These are phyloP conservation scores for Trichomonas gallinae DNA, from an alignment of 208 protist species.

Conservation along the genomic window DNA sequence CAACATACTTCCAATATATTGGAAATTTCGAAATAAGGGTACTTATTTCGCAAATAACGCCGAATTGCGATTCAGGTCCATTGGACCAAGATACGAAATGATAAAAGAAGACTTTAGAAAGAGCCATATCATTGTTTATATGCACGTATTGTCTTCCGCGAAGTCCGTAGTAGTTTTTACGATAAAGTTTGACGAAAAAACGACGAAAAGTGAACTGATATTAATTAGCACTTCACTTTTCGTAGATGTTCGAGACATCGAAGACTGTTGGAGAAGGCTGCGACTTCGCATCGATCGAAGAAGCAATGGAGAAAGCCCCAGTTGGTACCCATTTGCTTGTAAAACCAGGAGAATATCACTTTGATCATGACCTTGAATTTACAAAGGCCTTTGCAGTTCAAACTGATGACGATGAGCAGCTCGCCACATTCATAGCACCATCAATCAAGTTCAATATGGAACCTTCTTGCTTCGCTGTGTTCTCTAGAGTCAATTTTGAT, in stretches of 20 bases:
- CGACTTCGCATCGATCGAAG: background rate
- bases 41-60: no score
- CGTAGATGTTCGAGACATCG: background rate
- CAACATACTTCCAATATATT: no score
- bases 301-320: background rate
- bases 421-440: background rate
- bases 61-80: no score
- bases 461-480: background rate
- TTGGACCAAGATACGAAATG: no score
- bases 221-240: background rate
- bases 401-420: background rate
- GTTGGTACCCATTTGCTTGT: background rate
- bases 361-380: background rate
- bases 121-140: no score
- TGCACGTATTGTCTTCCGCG: no score
- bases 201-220: background rate
- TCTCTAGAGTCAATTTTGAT: background rate
- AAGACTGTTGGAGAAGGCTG: background rate
- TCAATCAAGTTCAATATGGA: background rate
- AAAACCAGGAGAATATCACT: background rate
- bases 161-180: no score
- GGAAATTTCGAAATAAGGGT: no score
- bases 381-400: background rate
- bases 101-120: no score
- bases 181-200: background rate